phyloP scores from a whole-genome alignment of 2,329 filamentous ascomycete species.

The Trichophaea hybrida region DNA sequence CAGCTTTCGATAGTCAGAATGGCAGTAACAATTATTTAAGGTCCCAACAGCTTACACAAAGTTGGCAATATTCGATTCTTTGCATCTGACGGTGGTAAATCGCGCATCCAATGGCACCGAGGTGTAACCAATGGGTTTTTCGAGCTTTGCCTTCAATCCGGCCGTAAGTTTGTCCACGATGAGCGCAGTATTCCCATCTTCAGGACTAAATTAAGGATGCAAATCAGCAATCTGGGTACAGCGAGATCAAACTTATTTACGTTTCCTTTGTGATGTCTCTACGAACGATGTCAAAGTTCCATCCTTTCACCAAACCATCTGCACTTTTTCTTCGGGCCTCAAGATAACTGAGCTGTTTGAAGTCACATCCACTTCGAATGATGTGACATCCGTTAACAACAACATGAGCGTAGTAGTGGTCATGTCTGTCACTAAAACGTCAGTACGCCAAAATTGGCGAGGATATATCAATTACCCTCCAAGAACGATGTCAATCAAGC shows the following conservation, averaged over 20 bases:
- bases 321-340: slow-evolving; percentile 50
- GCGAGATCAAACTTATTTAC: slow-evolving; percentile 6
- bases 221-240: slow-evolving; percentile 35
- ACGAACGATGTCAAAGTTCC: slow-evolving; percentile 66
- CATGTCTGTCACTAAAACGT: slow-evolving; percentile 42
- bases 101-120: slow-evolving; percentile 69
- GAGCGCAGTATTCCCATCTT: slow-evolving; percentile 46
- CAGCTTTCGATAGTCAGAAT: slow-evolving; percentile 33
- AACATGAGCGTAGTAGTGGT: slow-evolving; percentile 73
- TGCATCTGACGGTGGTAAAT: slow-evolving; percentile 64
- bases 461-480: slow-evolving; percentile 38
- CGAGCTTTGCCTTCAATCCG: slow-evolving; percentile 58
- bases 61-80: slow-evolving; percentile 75
- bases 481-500: slow-evolving; percentile 68
- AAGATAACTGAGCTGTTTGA: slow-evolving; percentile 82
- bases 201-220: slow-evolving; percentile 37
- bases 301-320: slow-evolving; percentile 37
- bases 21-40: neutral
- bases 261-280: slow-evolving; percentile 44
- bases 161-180: slow-evolving; percentile 57
- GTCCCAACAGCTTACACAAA: slow-evolving; percentile 42
- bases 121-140: slow-evolving; percentile 73
- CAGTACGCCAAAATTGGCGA: neutral
- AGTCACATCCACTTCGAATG: slow-evolving; percentile 77
- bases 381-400: slow-evolving; percentile 68